Base-by-base conservation (phyloP, 495 filamentous ascomycete species). In the Aspergillus bertholletiae region DNA sequence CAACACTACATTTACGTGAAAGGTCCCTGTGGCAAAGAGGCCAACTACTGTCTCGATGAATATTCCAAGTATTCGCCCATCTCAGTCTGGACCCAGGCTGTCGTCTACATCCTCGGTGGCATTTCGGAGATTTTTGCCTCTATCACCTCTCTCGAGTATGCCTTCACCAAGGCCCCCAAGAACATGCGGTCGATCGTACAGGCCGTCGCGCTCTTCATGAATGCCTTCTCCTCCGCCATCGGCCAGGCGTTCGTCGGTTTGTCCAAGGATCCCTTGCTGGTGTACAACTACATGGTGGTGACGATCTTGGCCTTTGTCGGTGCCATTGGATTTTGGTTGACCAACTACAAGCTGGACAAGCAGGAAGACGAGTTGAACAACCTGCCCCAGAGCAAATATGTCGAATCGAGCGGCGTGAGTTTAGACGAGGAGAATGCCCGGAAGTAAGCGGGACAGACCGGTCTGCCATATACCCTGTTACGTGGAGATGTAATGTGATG, bases 151-250 rank as follows among this genome's bases (percentile, higher is more conserved):
- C 74, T 87, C 6, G 84, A 88, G 64, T 90, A 92, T 54, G 89
- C 88, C 5, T 91, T 84, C 66, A 88, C 84, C 60, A 90, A 92
- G 71, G 88, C 89, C 1, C 89, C 89, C 7, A 78, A 74, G 56
- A 89, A 86, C 68, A 89, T 92, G 87, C 79, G 86, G 9, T 87
- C 84, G 11, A 77, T 90, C 30, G 84, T 92, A 21, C 84, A 84
- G 60, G 80, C 84, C 5, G 70, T 90, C 37, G 79, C 79, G 26
- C 78, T 89, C 39, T 88, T 90, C 69, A 84, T 81, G 70, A 84
- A 79, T 40, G 88, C 88, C 30, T 77, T 91, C 65, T 80, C 83
- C 0, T 73, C 83, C 17, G 87, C 88, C 17, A 75, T 92, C 41
- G 84, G 84, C 8, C 79, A 89, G 68, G 86, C 86, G 0, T 71